Evolutionary conservation across 2,329 filamentous ascomycete genomes (phyloP).

Genomic region (Lachnellula subtilissima): DNA sequence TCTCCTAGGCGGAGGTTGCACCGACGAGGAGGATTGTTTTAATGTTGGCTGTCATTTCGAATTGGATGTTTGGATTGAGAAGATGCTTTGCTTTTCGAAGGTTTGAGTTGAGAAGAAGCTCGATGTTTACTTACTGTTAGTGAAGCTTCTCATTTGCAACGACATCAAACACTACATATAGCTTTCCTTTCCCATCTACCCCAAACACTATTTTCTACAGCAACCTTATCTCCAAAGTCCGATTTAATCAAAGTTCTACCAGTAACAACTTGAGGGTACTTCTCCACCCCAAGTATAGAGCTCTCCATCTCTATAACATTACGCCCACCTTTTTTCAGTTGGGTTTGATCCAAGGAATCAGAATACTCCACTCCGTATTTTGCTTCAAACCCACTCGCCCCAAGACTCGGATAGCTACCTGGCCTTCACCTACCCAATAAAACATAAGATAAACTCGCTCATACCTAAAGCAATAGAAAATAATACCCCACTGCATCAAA

Average conservation of each 20-base stretch:
- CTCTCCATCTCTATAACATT: too few species aligned
- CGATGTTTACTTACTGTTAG: too few species aligned
- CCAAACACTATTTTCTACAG: neutral
- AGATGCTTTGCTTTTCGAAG: neutral
- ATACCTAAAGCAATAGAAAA: neutral
- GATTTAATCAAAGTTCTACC: neutral
- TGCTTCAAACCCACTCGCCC: too few species aligned
- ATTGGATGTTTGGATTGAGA: neutral
- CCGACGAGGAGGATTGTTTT: slow-evolving; percentile 31
- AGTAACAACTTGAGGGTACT: neutral
- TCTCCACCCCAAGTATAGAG: too few species aligned
- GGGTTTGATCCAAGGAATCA: too few species aligned
- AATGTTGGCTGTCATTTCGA: slow-evolving; percentile 24
- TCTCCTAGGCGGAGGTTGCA: slow-evolving; percentile 22
- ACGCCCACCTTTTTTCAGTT: too few species aligned
- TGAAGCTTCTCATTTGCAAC: neutral
- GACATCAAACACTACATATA: neutral
- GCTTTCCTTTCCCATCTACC: neutral
- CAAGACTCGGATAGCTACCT: too few species aligned
- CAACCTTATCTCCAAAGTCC: neutral
- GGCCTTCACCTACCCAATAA: too few species aligned
- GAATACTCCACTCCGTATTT: too few species aligned
- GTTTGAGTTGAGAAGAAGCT: too few species aligned
- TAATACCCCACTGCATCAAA: too few species aligned
- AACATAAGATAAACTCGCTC: neutral